A percentile compares a stretch with the other conserved stretches of the same genome.
phyloP scores from a whole-genome alignment of 495 filamentous ascomycete species.

The Tuber aestivum region DNA sequence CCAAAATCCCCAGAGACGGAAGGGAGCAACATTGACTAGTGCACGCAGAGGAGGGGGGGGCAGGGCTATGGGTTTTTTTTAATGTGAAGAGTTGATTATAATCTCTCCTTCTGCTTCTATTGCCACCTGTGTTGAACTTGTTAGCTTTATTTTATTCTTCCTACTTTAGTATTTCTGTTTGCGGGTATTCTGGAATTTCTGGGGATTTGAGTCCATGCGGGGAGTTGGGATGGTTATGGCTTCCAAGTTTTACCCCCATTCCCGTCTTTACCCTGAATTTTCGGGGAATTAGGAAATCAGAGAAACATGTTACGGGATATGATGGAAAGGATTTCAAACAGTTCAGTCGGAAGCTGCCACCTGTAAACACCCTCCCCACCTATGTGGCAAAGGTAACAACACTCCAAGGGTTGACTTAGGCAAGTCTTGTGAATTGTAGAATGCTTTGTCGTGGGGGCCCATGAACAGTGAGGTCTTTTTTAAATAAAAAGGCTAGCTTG shows the following conservation, averaged over 20 bases:
- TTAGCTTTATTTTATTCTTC: neutral
- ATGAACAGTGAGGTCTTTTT: too few species aligned
- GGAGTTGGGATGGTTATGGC: neutral
- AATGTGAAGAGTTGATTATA: neutral
- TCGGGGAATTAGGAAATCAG: neutral
- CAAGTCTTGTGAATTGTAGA: too few species aligned
- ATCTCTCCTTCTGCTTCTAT: neutral
- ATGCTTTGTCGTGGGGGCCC: too few species aligned
- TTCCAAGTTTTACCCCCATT: neutral
- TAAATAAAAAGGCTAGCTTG: too few species aligned
- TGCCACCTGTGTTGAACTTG: neutral
- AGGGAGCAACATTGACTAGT: neutral
- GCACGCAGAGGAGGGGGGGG: neutral
- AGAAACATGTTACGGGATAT: neutral
- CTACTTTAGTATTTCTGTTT: neutral
- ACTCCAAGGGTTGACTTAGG: too few species aligned
- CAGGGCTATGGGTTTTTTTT: neutral
- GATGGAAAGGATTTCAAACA: neutral
- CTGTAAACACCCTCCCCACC: too few species aligned
- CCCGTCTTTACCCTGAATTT: neutral
- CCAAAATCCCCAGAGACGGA: neutral
- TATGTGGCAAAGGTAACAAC: too few species aligned
- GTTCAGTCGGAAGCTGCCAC: too few species aligned
- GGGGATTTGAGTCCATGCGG: neutral
- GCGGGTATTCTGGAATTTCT: neutral